phyloP scores from a whole-genome alignment of 176 grass and related monocot species.

The Tuctoria greenei region DNA sequence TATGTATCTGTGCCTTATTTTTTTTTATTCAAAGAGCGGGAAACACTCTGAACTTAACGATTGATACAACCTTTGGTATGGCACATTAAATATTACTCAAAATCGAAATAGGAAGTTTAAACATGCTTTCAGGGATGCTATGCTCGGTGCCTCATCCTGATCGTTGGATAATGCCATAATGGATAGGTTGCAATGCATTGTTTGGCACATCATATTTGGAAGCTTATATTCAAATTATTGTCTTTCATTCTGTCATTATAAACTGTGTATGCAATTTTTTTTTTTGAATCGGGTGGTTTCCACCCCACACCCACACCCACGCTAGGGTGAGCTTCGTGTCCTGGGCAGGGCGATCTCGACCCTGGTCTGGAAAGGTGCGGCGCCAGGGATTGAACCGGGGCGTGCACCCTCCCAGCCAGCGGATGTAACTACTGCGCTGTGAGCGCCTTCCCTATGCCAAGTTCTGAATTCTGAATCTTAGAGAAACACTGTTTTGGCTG shows the following conservation, averaged over 20 bases:
- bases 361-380: no score
- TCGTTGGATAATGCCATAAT: not conserved
- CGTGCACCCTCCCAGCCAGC: no score
- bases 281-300: no score
- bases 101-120: not conserved
- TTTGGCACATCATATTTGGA: slow-evolving; percentile 1
- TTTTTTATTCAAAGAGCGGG: no score
- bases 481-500: slow-evolving; percentile 14
- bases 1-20: no score
- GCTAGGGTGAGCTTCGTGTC: no score
- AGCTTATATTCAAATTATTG: not conserved
- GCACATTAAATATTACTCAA: not conserved
- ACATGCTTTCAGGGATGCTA: not conserved
- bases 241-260: not conserved
- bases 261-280: not conserved
- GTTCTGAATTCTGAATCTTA: slow-evolving; percentile 10
- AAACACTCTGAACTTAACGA: no score
- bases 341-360: no score
- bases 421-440: no score
- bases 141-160: not conserved
- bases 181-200: not conserved
- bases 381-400: no score
- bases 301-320: no score
- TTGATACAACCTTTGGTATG: not conserved
- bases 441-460: no score